phyloP scores from a whole-genome alignment of 768 basidiomycete species.

The Tephrocybe sp. region DNA sequence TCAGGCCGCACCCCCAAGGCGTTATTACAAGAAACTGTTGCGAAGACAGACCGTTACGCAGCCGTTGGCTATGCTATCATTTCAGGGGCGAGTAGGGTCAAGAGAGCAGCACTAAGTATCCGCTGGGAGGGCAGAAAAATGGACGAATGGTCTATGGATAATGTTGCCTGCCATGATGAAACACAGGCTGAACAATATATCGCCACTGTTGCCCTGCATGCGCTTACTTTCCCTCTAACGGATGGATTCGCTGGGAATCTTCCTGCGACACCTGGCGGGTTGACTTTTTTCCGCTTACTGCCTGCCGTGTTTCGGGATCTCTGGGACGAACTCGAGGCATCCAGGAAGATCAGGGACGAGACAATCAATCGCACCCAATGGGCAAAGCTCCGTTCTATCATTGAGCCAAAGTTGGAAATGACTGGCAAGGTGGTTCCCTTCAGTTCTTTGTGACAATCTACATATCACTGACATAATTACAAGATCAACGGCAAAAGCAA shows the following conservation, averaged over 20 bases:
- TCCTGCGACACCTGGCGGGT: conserved; percentile 42
- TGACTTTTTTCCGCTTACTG: conserved; percentile 76
- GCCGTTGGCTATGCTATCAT: conserved; percentile 65
- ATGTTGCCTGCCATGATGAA: conserved; percentile 77
- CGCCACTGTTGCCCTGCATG: conserved; percentile 82
- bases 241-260: conserved; percentile 64
- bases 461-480: conserved; percentile 2
- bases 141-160: conserved; percentile 79
- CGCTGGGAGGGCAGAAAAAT: conserved; percentile 66
- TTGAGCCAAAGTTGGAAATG: conserved; percentile 57
- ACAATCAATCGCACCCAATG: conserved; percentile 67
- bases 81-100: conserved; percentile 73
- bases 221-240: conserved; percentile 61
- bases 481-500: conserved; percentile 22
- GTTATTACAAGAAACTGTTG: conserved; percentile 66
- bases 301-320: conserved; percentile 83
- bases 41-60: conserved; percentile 73
- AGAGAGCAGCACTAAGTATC: conserved; percentile 69
- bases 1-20: conserved; percentile 80
- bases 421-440: conserved; percentile 38
- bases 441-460: neutral
- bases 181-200: conserved; percentile 89
- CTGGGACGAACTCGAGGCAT: conserved; percentile 85
- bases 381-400: conserved; percentile 62
- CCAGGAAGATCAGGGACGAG: conserved; percentile 62